Conservation (phyloP, 345 rosid genomes). For the Camelina sativa region DNA sequence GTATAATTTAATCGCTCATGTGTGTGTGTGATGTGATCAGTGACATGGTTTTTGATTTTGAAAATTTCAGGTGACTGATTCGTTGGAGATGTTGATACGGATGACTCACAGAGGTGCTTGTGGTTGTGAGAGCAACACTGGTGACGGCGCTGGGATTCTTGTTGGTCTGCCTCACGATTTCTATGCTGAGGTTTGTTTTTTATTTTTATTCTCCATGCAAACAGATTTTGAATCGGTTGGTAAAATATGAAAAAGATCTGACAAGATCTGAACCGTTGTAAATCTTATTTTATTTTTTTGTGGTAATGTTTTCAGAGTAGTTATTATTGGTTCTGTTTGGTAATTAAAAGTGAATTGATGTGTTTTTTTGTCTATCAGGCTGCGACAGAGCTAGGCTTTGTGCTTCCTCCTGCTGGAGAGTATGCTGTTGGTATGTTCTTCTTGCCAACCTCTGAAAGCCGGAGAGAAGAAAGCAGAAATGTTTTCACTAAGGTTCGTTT, state of each 20-base stretch:
- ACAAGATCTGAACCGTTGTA: not conserved
- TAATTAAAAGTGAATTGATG: slow-evolving; percentile 3
- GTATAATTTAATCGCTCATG: not conserved
- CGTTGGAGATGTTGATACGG: slow-evolving; percentile 91
- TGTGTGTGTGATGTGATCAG: not conserved
- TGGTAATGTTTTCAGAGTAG: not conserved
- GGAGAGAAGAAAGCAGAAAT: slow-evolving; percentile 81
- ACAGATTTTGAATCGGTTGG: not conserved
- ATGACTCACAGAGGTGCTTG: slow-evolving; percentile 99
- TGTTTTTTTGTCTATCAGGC: slow-evolving; percentile 49
- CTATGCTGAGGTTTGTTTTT: slow-evolving; percentile 61
- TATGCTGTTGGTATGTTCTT: slow-evolving; percentile 99
- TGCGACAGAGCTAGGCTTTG: slow-evolving; percentile 74
- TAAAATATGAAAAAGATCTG: slow-evolving; percentile 3
- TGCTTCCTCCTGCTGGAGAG: slow-evolving; percentile 74
- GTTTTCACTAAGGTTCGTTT: slow-evolving; percentile 78
- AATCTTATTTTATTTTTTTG: not conserved
- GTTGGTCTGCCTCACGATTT: slow-evolving; percentile 87
- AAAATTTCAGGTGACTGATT: slow-evolving; percentile 71
- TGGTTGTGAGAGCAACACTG: slow-evolving; percentile 97
- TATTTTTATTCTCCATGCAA: slow-evolving; percentile 25
- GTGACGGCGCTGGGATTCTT: slow-evolving; percentile 98
- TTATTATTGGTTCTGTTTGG: not conserved
- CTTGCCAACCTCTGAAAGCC: slow-evolving; percentile 72
- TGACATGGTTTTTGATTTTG: not conserved